Base-by-base conservation (phyloP, 2,329 filamentous ascomycete species). In the Albophoma yamanashiensis region DNA sequence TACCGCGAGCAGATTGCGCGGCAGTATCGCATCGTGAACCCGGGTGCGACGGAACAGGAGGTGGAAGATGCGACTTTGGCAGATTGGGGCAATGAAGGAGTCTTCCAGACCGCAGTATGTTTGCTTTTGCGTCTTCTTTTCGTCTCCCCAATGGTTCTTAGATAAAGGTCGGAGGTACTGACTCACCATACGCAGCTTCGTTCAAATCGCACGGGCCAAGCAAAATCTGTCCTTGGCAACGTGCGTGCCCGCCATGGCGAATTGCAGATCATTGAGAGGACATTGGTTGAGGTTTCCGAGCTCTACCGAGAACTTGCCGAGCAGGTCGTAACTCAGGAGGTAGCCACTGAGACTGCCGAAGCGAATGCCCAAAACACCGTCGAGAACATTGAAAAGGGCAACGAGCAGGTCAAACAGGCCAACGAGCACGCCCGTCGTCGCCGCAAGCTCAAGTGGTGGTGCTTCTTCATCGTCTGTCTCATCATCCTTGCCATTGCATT, bases 231-330 rank as follows among this genome's bases (percentile, higher is more conserved):
- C 9, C 84, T 93, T 57, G 89, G 89, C 64, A 88, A 88, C 64
- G 90, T 93, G 45, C 88, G 89, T 65, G 89, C 89, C 43, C 89
- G 90, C 60, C 90, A 93, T 79, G 90, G 89, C 70, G 90, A 93
- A 75, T 86, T 93, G 64, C 84, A 90, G 75, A 85, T 84, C 73
- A 93, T 94, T 66, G 89, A 93, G 74, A 80, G 83, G 70, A 91
- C 88, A 7, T 81, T 93, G 64, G 76, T 78, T 42, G 88, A 93
- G 71, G 82, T 93, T 50, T 81, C 84, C 34, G 71, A 81, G 56
- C 81, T 93, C 67, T 92, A 91, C 78, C 79, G 86, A 65, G 86
- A 92, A 68, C 84, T 94, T 63, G 88, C 89, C 61, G 83, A 90
- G 66, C 81, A 87, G 67, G 50, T 53, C 17, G 50, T 4, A 20